A percentile compares a stretch with the other conserved stretches of the same genome.
Conservation (phyloP, 768 basidiomycete genomes). For the Suillus sp. region DNA sequence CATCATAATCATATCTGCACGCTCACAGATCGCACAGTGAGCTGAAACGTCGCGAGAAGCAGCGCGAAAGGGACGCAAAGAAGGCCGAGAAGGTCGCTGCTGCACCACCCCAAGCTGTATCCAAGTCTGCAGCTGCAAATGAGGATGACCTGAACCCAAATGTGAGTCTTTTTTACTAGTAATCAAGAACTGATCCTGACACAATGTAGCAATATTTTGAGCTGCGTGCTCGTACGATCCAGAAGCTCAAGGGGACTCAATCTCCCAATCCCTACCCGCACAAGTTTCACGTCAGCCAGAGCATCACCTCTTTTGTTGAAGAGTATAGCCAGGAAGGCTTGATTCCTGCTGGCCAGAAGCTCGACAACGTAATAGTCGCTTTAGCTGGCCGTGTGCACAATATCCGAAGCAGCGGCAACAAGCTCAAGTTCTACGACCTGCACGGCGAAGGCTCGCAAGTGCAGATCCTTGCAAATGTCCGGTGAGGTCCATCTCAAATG, state of each 20-base stretch:
- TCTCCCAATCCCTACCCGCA: slow-evolving; percentile 96
- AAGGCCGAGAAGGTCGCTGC: slow-evolving; percentile 76
- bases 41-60: slow-evolving; percentile 91
- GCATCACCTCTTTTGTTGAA: slow-evolving; percentile 72
- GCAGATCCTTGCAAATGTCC: slow-evolving; percentile 93
- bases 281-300: slow-evolving; percentile 91
- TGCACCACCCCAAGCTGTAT: slow-evolving; percentile 44
- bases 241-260: slow-evolving; percentile 80
- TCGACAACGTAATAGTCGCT: slow-evolving; percentile 56
- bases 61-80: slow-evolving; percentile 68
- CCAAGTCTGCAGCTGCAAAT: slow-evolving; percentile 44
- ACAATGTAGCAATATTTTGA: slow-evolving; percentile 94
- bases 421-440: slow-evolving; percentile 93
- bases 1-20: slow-evolving; percentile 19
- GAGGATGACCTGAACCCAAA: slow-evolving; percentile 92
- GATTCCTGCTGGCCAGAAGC: slow-evolving; percentile 66
- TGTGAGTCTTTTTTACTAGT: slow-evolving; percentile 49
- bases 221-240: slow-evolving; percentile 85
- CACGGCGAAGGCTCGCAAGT: slow-evolving; percentile 91
- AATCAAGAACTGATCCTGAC: not conserved
- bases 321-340: slow-evolving; percentile 74
- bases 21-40: slow-evolving; percentile 57
- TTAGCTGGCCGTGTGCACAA: slow-evolving; percentile 93
- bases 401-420: slow-evolving; percentile 79
- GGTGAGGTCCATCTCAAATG: slow-evolving; percentile 43